These are phyloP conservation scores for Scleroderma bovista DNA, from an alignment of 768 basidiomycete genomes.

Conservation along the genomic window DNA sequence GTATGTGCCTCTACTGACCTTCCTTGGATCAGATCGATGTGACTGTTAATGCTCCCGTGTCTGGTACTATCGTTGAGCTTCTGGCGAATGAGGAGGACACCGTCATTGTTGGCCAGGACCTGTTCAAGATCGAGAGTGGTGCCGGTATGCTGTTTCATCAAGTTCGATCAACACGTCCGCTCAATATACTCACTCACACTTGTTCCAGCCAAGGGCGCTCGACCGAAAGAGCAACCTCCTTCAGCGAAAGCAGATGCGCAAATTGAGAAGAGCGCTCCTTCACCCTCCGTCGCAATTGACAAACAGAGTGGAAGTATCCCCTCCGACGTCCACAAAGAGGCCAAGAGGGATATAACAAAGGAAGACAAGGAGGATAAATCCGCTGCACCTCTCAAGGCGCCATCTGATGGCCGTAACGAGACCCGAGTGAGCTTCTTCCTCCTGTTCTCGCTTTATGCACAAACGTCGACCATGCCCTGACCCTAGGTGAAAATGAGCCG, in stretches of 20 bases:
- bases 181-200: constrained; percentile 2
- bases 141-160: constrained; percentile 42
- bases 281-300: constrained; percentile 33
- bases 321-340: constrained; percentile 26
- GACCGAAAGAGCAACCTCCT: constrained; percentile 18
- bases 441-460: not conserved
- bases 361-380: constrained; percentile 22
- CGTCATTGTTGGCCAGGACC: constrained; percentile 90
- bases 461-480: not conserved
- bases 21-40: constrained; percentile 75
- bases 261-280: constrained; percentile 39
- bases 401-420: constrained; percentile 65
- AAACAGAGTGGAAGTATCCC: constrained; percentile 12
- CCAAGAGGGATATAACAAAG: constrained; percentile 34
- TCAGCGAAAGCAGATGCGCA: constrained; percentile 38
- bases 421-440: constrained; percentile 56
- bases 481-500: constrained; percentile 93
- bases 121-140: constrained; percentile 87
- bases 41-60: constrained; percentile 86
- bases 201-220: constrained; percentile 27
- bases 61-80: constrained; percentile 83
- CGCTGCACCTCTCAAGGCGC: constrained; percentile 27
- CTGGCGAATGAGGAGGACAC: constrained; percentile 91
- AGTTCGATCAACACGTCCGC: not conserved
- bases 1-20: too few relatives aligned